Base-by-base conservation (phyloP, 2,329 filamentous ascomycete species). In the Coleophoma crateriformis region DNA sequence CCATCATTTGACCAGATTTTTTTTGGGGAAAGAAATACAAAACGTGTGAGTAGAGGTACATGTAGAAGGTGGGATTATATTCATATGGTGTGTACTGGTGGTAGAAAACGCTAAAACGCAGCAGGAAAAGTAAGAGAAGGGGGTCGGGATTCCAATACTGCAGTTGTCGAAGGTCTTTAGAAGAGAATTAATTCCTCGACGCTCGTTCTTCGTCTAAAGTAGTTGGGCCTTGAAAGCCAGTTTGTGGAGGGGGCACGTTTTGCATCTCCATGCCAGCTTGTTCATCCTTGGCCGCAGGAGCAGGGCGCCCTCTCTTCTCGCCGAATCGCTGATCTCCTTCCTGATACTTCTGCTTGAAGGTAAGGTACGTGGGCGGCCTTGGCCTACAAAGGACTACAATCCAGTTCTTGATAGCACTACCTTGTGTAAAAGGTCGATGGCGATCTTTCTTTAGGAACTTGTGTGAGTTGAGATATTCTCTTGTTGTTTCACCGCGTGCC, bases 381-480 rank as follows among this genome's bases (percentile, higher is more conserved):
- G 94, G 91, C 45, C 92, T 84, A 58, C 84, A 85, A 45, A 97
- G 74, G 12, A 96, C 90, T 7, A 84, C 79, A 35, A 88, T 68
- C 79, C 88, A 90, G 68, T 99, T 99, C 61, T 78, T 85, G 61
- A 87, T 68, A 44, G 86, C 73, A 57, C 74, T 86, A 34, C 84
- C 85, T 63, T 95, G 90, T 2, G 84, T 91, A 61, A 95, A 99
- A 1, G 94, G 90, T 40, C 91, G 78, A 68, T 96, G 95, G 12
- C 94, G 83, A 66, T 99, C 92, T 60, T 87, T 86, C 71, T 94
- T 95, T 55, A 86, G 74, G 66, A 99, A 97, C 68, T 97, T 97
- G 69, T 96, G 90, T 4, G 88, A 91, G 69, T 95, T 96, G 56
- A 99, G 82, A 67, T 96, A 96, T 69, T 99, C 94, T 58, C 94